Conservation (phyloP, 139 green algal genomes). For the Medakamo hakoo region DNA sequence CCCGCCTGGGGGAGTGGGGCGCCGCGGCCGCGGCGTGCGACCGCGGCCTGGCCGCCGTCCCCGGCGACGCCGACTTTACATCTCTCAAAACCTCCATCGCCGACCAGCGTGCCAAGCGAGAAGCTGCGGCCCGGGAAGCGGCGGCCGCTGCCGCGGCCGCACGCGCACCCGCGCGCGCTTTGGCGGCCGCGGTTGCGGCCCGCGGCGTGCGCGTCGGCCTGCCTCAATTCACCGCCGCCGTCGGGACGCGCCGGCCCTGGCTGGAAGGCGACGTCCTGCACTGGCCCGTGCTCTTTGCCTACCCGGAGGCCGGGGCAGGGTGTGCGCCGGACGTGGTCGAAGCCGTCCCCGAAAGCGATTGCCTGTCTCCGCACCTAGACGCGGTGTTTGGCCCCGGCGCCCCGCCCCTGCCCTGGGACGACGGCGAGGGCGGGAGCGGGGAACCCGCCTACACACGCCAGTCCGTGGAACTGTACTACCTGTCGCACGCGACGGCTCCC, state of each 20-base stretch:
- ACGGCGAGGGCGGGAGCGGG: slow-evolving; percentile 4
- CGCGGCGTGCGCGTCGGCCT: neutral
- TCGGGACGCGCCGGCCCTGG: slow-evolving; percentile 18
- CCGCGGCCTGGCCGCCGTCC: neutral
- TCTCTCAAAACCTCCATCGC: neutral
- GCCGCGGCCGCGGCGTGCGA: neutral
- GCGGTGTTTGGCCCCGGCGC: slow-evolving; percentile 43
- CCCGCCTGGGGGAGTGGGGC: neutral
- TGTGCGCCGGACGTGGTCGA: slow-evolving; percentile 68
- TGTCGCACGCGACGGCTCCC: slow-evolving; percentile 36
- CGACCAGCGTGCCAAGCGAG: neutral
- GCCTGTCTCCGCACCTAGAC: slow-evolving; percentile 51
- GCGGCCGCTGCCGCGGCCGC: neutral
- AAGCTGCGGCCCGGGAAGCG: neutral
- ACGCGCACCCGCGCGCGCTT: neutral
- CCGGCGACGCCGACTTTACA: neutral
- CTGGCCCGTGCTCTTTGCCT: slow-evolving; percentile 80
- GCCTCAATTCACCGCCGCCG: neutral
- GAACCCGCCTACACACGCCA: slow-evolving; percentile 44
- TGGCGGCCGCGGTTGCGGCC: neutral
- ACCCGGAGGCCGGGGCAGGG: slow-evolving; percentile 61
- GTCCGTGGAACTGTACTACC: slow-evolving; percentile 72
- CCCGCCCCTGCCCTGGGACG: slow-evolving; percentile 70
- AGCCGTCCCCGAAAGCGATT: slow-evolving; percentile 53
- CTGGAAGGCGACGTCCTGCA: slow-evolving; percentile 34